A percentile compares a stretch with the other conserved stretches of the same genome.
These are phyloP conservation scores for Ramaria rubella DNA, from an alignment of 768 basidiomycete genomes.

Conservation along the genomic window DNA sequence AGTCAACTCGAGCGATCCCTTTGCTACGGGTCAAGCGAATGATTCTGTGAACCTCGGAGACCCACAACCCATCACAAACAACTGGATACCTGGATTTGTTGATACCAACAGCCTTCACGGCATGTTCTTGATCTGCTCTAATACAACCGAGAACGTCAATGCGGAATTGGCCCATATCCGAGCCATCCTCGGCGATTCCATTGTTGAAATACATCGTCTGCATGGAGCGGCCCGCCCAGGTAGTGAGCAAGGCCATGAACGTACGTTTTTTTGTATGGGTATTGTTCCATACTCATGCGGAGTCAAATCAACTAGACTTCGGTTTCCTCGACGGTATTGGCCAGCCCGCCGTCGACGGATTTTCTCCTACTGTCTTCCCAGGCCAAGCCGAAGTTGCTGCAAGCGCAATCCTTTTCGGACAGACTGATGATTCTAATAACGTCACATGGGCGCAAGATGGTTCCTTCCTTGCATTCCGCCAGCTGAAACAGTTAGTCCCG, in stretches of 20 bases:
- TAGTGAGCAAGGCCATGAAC: conserved; percentile 23
- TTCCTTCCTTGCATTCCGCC: conserved; percentile 28
- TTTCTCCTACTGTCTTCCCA: conserved; percentile 22
- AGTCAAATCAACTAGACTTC: conserved; percentile 12
- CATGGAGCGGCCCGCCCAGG: conserved; percentile 30
- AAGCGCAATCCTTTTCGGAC: conserved; percentile 23
- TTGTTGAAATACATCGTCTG: conserved; percentile 32
- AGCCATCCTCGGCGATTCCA: conserved; percentile 33
- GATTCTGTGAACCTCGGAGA: conserved; percentile 19
- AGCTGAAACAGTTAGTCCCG: conserved; percentile 29
- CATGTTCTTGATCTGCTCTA: conserved; percentile 20
- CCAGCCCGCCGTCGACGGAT: conserved; percentile 27
- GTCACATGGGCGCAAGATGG: conserved; percentile 26
- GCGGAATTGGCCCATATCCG: conserved; percentile 9
- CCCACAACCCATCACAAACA: conserved; percentile 19
- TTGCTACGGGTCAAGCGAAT: conserved; percentile 14
- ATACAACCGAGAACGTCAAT: conserved; percentile 25
- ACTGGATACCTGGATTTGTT: conserved; percentile 1
- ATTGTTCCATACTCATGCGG: conserved; percentile 6
- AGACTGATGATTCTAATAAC: conserved; percentile 20
- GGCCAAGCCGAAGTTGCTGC: conserved; percentile 22
- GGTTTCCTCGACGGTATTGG: conserved; percentile 29
- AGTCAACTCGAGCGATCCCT: conserved; percentile 14
- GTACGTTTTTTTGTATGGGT: conserved; percentile 9
- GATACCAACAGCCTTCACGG: conserved; percentile 18